Evolutionary conservation across 768 basidiomycete species (phyloP).

Genomic region (Boletus pseudopeckii): DNA sequence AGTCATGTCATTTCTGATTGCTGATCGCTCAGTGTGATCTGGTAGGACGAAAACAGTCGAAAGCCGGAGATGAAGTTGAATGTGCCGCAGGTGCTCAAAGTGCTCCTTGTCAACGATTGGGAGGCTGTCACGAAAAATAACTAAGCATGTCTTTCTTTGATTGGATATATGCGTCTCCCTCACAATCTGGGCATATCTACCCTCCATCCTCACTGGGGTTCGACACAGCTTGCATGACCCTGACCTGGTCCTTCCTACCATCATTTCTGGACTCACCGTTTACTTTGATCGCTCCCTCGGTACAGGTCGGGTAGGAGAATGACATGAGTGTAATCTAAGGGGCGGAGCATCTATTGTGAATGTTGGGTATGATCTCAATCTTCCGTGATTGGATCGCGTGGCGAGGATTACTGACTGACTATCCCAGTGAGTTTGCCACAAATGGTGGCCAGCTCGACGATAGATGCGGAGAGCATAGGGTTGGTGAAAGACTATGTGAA

Average conservation of each 20-base stretch:
- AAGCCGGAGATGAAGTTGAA: slow-evolving; percentile 88
- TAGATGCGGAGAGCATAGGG: slow-evolving; percentile 82
- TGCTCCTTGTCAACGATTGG: slow-evolving; percentile 94
- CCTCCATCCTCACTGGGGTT: neutral
- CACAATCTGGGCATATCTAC: neutral
- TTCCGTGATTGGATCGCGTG: neutral
- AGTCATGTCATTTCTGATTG: neutral
- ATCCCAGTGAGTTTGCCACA: slow-evolving; percentile 80
- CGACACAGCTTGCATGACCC: slow-evolving; percentile 62
- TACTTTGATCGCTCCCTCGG: slow-evolving; percentile 87
- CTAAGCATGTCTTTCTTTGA: slow-evolving; percentile 52
- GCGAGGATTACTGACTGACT: slow-evolving; percentile 8
- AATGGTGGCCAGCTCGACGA: slow-evolving; percentile 85
- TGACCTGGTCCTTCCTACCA: slow-evolving; percentile 66
- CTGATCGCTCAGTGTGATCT: neutral
- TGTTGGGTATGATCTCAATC: slow-evolving; percentile 66
- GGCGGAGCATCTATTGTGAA: slow-evolving; percentile 87
- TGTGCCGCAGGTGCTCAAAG: slow-evolving; percentile 88
- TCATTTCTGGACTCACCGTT: slow-evolving; percentile 77
- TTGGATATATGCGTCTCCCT: neutral
- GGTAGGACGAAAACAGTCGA: slow-evolving; percentile 69
- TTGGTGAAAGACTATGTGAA: slow-evolving; percentile 82
- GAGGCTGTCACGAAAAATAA: slow-evolving; percentile 94
- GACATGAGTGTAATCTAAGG: slow-evolving; percentile 92
- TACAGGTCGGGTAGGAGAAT: slow-evolving; percentile 64